Conservation (phyloP, 2,329 filamentous ascomycete genomes). For the Zarea fungicola region DNA sequence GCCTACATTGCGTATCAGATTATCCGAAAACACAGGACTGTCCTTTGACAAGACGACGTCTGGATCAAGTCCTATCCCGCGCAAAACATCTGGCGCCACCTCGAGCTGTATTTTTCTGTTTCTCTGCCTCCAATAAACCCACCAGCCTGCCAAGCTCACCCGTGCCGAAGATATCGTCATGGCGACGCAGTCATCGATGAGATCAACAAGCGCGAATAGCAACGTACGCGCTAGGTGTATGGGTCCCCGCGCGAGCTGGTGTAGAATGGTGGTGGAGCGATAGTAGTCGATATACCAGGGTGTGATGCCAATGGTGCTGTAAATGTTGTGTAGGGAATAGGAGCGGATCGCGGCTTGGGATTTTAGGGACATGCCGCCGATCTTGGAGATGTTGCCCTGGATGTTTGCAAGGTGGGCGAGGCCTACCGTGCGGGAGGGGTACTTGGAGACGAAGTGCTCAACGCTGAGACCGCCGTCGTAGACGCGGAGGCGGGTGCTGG, state of each 20-base stretch:
- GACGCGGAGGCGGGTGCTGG: slow-evolving; percentile 14
- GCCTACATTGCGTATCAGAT: slow-evolving; percentile 17
- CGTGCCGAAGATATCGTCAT: slow-evolving; percentile 14
- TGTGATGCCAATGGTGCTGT: slow-evolving; percentile 17
- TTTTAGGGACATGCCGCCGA: slow-evolving; percentile 17
- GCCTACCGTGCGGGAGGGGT: slow-evolving; percentile 1
- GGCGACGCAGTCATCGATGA: slow-evolving; percentile 15
- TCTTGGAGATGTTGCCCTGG: background rate
- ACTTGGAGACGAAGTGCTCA: slow-evolving; percentile 3
- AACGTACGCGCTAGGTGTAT: slow-evolving; percentile 7
- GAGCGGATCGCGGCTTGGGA: slow-evolving; percentile 9
- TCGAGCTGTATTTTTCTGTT: background rate
- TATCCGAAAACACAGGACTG: slow-evolving; percentile 14
- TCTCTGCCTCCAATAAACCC: background rate
- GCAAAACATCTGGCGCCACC: background rate
- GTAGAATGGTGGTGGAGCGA: slow-evolving; percentile 15
- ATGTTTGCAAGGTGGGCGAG: background rate
- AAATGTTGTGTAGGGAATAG: slow-evolving; percentile 19
- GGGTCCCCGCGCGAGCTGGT: slow-evolving; percentile 18
- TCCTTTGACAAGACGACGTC: background rate
- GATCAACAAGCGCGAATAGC: slow-evolving; percentile 12
- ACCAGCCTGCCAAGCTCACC: background rate
- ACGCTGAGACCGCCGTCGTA: slow-evolving; percentile 19
- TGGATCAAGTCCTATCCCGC: background rate
- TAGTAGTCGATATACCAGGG: slow-evolving; percentile 23